Conservation (phyloP, 164 flowering plant species). For the Umbellularia californica region DNA sequence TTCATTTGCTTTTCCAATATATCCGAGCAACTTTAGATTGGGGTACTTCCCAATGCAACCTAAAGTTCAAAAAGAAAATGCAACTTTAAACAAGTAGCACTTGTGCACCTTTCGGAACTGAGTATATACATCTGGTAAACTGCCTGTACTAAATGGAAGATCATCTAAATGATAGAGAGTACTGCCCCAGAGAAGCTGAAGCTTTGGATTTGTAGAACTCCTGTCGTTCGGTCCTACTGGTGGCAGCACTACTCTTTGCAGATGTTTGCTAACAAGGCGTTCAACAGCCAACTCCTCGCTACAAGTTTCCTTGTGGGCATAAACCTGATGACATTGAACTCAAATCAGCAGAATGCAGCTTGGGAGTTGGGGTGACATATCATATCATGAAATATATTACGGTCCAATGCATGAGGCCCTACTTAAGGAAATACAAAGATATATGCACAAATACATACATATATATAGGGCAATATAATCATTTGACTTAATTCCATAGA, state of each 20-base stretch:
- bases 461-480: too few relatives aligned
- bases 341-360: background rate
- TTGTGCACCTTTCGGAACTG: conserved; percentile 78
- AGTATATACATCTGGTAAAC: conserved; percentile 82
- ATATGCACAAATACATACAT: too few relatives aligned
- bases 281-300: conserved; percentile 82
- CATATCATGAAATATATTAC: background rate
- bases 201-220: conserved; percentile 29
- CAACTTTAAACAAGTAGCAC: background rate
- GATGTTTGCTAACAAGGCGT: conserved; percentile 35
- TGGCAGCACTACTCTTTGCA: conserved; percentile 26
- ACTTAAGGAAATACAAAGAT: too few relatives aligned
- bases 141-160: conserved; percentile 55
- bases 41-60: background rate
- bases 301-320: conserved; percentile 94
- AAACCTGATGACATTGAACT: conserved; percentile 45
- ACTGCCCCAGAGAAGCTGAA: conserved; percentile 79
- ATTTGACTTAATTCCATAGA: background rate
- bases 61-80: background rate
- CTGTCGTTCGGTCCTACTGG: conserved; percentile 13
- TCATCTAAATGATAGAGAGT: conserved; percentile 90
- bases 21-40: background rate
- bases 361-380: background rate
- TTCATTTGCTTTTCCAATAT: too few relatives aligned
- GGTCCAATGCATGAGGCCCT: too few relatives aligned